Percentiles rank a stretch among this genome's conserved stretches.
Conservation (phyloP, 2,329 filamentous ascomycete genomes). For the Monilinia fructicola region DNA sequence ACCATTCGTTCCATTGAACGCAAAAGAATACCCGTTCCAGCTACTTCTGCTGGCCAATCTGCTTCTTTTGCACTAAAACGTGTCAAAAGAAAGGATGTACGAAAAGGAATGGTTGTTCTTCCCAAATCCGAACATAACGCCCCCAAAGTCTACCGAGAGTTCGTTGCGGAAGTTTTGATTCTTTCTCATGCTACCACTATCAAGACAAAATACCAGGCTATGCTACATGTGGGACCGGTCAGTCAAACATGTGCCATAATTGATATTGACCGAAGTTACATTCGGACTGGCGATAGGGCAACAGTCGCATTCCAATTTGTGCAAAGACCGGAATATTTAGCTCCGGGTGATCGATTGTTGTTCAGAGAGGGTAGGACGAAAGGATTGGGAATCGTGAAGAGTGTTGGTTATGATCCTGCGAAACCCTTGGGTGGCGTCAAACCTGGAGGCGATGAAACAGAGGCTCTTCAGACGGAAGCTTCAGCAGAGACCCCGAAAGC, state of each 20-base stretch:
- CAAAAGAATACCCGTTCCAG: slow-evolving; percentile 85
- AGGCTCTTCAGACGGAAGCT: neutral
- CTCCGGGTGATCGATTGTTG: slow-evolving; percentile 81
- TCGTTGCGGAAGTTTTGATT: slow-evolving; percentile 88
- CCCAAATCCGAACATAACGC: slow-evolving; percentile 72
- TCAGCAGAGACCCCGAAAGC: neutral
- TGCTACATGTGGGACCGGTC: slow-evolving; percentile 94
- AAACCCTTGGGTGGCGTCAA: slow-evolving; percentile 45
- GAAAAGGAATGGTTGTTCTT: slow-evolving; percentile 97
- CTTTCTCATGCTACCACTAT: slow-evolving; percentile 96
- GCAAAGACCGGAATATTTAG: slow-evolving; percentile 88
- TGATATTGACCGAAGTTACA: slow-evolving; percentile 93
- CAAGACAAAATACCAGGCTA: slow-evolving; percentile 94
- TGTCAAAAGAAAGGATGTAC: slow-evolving; percentile 83
- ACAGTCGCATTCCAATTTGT: slow-evolving; percentile 93
- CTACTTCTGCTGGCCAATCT: slow-evolving; percentile 86
- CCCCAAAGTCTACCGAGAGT: slow-evolving; percentile 72
- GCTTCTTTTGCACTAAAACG: slow-evolving; percentile 89
- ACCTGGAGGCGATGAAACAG: slow-evolving; percentile 9
- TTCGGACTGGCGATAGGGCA: slow-evolving; percentile 91
- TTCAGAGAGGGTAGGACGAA: slow-evolving; percentile 96
- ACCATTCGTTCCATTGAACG: slow-evolving; percentile 90
- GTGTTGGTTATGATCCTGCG: slow-evolving; percentile 76
- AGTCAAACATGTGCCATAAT: slow-evolving; percentile 97
- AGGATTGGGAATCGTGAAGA: slow-evolving; percentile 90